Conservation (phyloP, 1,284 basidiomycete genomes). For the Sanguinoderma infundibulare region DNA sequence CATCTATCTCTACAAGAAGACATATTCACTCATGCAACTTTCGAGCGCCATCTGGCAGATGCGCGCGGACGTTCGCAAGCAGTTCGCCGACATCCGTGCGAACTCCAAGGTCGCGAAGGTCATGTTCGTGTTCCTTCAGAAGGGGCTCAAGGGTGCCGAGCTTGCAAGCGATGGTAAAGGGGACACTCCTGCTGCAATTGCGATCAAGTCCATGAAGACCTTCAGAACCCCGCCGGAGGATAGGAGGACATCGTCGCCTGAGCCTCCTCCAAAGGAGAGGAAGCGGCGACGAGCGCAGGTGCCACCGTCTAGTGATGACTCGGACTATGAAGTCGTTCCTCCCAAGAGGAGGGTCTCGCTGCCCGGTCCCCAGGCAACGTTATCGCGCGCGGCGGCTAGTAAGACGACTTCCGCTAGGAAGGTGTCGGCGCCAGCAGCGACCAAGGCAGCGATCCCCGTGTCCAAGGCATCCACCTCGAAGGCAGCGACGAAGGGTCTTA, state of each 20-base stretch:
- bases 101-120: constrained; percentile 46
- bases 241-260: not conserved
- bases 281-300: constrained; percentile 15
- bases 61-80: constrained; percentile 46
- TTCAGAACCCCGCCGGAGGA: not conserved
- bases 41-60: constrained; percentile 46
- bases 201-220: constrained; percentile 7
- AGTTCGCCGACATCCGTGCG: constrained; percentile 46
- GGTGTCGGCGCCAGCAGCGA: not conserved
- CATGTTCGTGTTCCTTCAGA: constrained; percentile 43
- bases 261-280: not conserved
- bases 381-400: not conserved
- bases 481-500: not conserved
- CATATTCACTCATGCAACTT: constrained; percentile 45
- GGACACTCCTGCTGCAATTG: constrained; percentile 26
- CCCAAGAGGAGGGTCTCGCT: constrained; percentile 14
- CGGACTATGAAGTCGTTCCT: constrained; percentile 9
- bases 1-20: constrained; percentile 42
- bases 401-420: constrained; percentile 5
- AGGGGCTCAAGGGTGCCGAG: constrained; percentile 27
- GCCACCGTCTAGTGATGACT: constrained; percentile 11
- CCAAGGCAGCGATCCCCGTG: not conserved
- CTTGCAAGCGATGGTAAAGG: constrained; percentile 31
- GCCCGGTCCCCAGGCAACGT: not conserved
- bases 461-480: not conserved